These are phyloP conservation scores for Chytridium lagenaria DNA, from an alignment of 371 early-diverging fungal species.

Conservation along the genomic window DNA sequence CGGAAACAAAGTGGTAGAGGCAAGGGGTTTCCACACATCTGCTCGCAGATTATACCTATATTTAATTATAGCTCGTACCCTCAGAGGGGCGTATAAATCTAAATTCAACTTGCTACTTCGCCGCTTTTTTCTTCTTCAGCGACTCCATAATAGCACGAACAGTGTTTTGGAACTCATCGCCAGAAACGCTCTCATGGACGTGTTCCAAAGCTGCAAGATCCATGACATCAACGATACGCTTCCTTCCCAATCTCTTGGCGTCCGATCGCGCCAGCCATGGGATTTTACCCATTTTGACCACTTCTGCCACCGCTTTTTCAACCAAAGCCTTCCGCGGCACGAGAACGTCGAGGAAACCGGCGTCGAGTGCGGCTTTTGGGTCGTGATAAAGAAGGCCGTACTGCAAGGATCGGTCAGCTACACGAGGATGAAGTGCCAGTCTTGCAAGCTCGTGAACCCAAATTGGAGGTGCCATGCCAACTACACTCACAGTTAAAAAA, in stretches of 20 bases:
- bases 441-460: conserved; percentile 34
- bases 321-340: neutral
- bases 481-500: no score
- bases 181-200: conserved; percentile 24
- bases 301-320: conserved; percentile 14
- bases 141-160: conserved; percentile 25
- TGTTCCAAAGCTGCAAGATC: conserved; percentile 14
- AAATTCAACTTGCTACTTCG: neutral
- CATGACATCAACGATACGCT: conserved; percentile 18
- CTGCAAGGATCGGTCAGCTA: conserved; percentile 26
- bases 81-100: neutral
- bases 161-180: conserved; percentile 34
- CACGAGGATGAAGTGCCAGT: conserved; percentile 22
- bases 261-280: conserved; percentile 31
- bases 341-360: conserved; percentile 31
- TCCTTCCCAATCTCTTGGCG: conserved; percentile 26
- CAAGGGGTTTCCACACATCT: neutral
- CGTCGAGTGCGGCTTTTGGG: conserved; percentile 24
- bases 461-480: conserved; percentile 36
- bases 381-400: conserved; percentile 25
- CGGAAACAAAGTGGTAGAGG: conserved; percentile 79
- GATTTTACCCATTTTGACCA: conserved; percentile 12
- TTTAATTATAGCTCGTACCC: neutral
- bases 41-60: neutral
- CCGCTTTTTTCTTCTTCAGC: conserved; percentile 28